phyloP scores from a whole-genome alignment of 2,329 filamentous ascomycete species.

The Exophiala sideris region DNA sequence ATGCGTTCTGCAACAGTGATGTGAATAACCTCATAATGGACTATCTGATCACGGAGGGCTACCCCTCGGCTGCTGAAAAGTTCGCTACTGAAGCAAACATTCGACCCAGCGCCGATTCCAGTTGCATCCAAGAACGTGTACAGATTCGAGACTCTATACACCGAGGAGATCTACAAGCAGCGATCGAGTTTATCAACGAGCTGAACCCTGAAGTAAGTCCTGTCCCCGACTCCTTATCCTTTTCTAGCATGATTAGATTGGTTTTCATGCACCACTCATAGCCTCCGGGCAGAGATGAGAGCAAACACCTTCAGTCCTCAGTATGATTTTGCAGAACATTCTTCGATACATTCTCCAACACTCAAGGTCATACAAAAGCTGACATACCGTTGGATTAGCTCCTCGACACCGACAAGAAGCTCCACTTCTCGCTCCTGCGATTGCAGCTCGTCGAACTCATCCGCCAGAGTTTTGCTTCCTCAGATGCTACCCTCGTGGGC shows the following conservation, averaged over 20 bases:
- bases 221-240: conserved; percentile 1
- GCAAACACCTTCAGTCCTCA: conserved; percentile 77
- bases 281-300: conserved; percentile 85
- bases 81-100: conserved; percentile 94
- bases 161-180: conserved; percentile 76
- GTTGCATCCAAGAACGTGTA: conserved; percentile 73
- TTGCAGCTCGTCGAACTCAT: conserved; percentile 94
- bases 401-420: conserved; percentile 72
- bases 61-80: conserved; percentile 84
- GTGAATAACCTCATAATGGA: conserved; percentile 95
- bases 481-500: conserved; percentile 62
- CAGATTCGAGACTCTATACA: conserved; percentile 83
- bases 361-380: conserved; percentile 1
- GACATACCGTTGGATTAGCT: conserved; percentile 58
- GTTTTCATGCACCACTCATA: conserved; percentile 99
- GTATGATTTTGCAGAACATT: conserved; percentile 62
- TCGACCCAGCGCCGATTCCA: conserved; percentile 65
- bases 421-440: conserved; percentile 86
- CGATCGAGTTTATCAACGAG: conserved; percentile 84
- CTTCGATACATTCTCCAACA: conserved; percentile 13
- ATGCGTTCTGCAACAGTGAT: conserved; percentile 59
- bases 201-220: conserved; percentile 80
- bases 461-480: conserved; percentile 62
- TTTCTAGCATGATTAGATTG: conserved; percentile 83
- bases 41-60: conserved; percentile 94